Percentiles rank a stretch among this genome's conserved stretches.
Evolutionary conservation across 306 rosid genomes (phyloP).

Genomic region (Pueraria montana): DNA sequence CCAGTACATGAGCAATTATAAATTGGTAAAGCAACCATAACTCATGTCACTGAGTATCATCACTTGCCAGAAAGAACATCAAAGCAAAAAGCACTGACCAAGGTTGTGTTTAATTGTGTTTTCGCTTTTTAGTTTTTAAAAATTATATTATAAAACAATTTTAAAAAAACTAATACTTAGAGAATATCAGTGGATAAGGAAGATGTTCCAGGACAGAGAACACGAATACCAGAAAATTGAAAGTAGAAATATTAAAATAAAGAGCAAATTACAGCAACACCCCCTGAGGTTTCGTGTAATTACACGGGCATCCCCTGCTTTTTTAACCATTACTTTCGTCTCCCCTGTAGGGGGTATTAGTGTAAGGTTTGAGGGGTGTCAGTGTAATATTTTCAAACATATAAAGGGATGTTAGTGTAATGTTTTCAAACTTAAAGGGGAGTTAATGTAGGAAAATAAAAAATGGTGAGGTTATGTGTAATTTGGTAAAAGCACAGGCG

Average conservation of each 20-base stretch:
- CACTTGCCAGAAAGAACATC: not conserved
- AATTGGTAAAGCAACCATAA: not conserved
- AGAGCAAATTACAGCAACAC: no score
- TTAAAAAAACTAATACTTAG: not conserved
- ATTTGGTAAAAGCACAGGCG: no score
- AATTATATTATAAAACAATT: not conserved
- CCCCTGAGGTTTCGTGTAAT: no score
- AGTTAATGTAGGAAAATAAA: no score
- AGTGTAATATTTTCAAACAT: no score
- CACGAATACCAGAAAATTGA: not conserved
- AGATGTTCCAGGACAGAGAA: not conserved
- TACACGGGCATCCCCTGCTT: no score
- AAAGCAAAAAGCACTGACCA: not conserved
- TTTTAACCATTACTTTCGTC: no score
- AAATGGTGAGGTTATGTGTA: no score
- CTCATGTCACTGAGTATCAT: not conserved
- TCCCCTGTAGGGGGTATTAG: no score
- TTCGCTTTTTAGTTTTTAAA: not conserved
- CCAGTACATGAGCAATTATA: not conserved
- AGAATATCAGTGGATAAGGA: not conserved
- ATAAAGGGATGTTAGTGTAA: no score
- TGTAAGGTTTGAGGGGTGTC: no score
- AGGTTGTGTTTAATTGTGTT: not conserved
- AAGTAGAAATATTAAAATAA: not conserved
- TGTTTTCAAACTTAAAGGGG: no score